These are phyloP conservation scores for Trichoderma harzianum DNA, from an alignment of 2,329 filamentous ascomycete genomes.

Conservation along the genomic window DNA sequence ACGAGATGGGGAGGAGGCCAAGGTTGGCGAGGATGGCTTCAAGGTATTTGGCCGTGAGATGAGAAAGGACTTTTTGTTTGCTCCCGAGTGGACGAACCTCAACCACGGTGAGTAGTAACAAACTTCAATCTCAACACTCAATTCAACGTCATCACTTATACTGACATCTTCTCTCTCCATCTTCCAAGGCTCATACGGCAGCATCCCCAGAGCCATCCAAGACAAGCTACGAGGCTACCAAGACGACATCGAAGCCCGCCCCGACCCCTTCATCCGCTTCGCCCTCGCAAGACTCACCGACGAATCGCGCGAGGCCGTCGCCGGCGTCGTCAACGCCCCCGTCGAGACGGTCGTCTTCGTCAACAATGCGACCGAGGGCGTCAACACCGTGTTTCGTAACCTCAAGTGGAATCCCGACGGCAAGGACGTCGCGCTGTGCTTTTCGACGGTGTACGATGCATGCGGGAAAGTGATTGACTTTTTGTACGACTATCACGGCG, in stretches of 20 bases:
- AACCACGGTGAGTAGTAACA: neutral
- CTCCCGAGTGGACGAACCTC: slow-evolving; percentile 8
- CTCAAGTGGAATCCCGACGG: slow-evolving; percentile 52
- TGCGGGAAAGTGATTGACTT: slow-evolving; percentile 60
- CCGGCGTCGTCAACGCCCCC: slow-evolving; percentile 63
- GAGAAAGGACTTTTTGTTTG: slow-evolving; percentile 14
- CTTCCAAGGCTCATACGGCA: slow-evolving; percentile 70
- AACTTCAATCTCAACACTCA: neutral
- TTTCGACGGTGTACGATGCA: slow-evolving; percentile 73
- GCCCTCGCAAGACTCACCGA: slow-evolving; percentile 58
- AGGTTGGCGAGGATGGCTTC: neutral
- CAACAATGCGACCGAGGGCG: slow-evolving; percentile 54
- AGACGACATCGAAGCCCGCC: slow-evolving; percentile 60
- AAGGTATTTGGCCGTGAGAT: slow-evolving; percentile 6
- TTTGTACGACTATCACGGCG: slow-evolving; percentile 37
- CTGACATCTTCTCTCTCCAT: neutral
- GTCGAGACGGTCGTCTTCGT: slow-evolving; percentile 70
- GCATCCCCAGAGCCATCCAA: slow-evolving; percentile 62
- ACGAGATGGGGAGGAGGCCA: neutral
- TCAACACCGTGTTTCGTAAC: slow-evolving; percentile 19
- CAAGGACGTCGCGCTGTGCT: slow-evolving; percentile 74
- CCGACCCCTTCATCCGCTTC: slow-evolving; percentile 56
- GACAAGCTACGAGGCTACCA: slow-evolving; percentile 62
- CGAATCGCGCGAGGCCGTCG: slow-evolving; percentile 53
- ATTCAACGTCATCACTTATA: neutral